These are phyloP conservation scores for Helicocarpus griseus DNA, from an alignment of 2,329 filamentous ascomycete genomes.

Conservation along the genomic window DNA sequence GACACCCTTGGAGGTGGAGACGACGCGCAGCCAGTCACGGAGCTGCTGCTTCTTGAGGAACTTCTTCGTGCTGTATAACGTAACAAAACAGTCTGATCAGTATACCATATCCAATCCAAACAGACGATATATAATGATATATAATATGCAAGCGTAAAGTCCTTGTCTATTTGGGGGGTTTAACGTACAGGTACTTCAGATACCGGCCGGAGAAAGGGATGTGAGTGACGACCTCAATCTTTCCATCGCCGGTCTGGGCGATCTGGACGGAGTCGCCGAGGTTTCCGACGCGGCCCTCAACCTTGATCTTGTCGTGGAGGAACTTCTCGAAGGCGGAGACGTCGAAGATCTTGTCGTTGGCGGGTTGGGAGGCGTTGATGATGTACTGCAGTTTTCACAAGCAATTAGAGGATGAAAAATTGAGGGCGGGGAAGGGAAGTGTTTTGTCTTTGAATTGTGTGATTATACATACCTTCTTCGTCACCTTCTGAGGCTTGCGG, in stretches of 20 bases:
- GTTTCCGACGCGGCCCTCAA: conserved; percentile 96
- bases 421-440: conserved; percentile 7
- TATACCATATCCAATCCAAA: no score
- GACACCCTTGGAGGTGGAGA: conserved; percentile 93
- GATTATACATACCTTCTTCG: conserved; percentile 33
- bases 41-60: conserved; percentile 99
- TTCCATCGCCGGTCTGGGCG: conserved; percentile 85
- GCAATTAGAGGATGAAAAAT: conserved; percentile 1
- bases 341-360: conserved; percentile 99
- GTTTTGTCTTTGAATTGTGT: conserved; percentile 6
- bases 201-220: conserved; percentile 98
- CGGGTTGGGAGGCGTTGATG: conserved; percentile 98
- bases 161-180: no score
- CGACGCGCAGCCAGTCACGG: conserved; percentile 98
- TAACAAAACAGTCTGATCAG: no score
- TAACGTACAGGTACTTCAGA: conserved; percentile 96
- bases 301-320: conserved; percentile 99
- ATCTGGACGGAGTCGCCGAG: conserved; percentile 88
- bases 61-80: conserved; percentile 99
- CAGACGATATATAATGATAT: no score
- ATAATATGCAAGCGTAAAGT: background rate
- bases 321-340: conserved; percentile 98
- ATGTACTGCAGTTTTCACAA: conserved; percentile 58
- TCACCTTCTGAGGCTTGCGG: conserved; percentile 41
- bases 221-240: conserved; percentile 96